Evolutionary conservation across 768 basidiomycete species (phyloP).

Genomic region (Tylopilus plumbeoviolaceoides): DNA sequence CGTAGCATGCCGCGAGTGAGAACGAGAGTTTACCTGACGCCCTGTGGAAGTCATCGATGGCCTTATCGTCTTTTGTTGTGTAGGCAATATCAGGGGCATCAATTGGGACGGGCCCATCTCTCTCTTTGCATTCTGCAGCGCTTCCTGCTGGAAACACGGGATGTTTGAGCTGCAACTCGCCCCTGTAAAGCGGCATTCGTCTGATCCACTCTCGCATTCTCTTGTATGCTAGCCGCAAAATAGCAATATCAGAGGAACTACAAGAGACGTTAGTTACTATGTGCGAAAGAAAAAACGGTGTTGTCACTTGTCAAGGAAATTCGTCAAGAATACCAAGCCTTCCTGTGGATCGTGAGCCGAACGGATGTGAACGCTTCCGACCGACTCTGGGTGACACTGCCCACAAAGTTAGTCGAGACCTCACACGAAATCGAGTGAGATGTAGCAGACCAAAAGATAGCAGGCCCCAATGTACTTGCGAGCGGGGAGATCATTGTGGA

Average conservation of each 20-base stretch:
- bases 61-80: conserved; percentile 33
- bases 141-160: conserved; percentile 22
- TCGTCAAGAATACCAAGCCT: conserved; percentile 41
- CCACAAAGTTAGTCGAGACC: neutral
- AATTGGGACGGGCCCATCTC: conserved; percentile 19
- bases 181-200: conserved; percentile 41
- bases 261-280: neutral
- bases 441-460: conserved; percentile 29
- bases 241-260: conserved; percentile 26
- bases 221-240: conserved; percentile 27
- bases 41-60: conserved; percentile 28
- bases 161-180: conserved; percentile 24
- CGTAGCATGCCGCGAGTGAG: neutral
- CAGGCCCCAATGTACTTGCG: conserved; percentile 14
- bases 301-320: conserved; percentile 41
- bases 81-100: conserved; percentile 30
- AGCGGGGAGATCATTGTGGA: conserved; percentile 7
- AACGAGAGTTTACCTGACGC: conserved; percentile 10
- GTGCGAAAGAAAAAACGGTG: conserved; percentile 2
- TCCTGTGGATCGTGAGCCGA: conserved; percentile 39
- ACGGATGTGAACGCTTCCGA: conserved; percentile 45
- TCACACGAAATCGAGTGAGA: neutral
- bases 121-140: conserved; percentile 22
- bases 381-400: conserved; percentile 36
- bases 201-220: conserved; percentile 25